phyloP scores from a whole-genome alignment of 2,329 filamentous ascomycete genomes.

The Fusarium transvaalense region DNA sequence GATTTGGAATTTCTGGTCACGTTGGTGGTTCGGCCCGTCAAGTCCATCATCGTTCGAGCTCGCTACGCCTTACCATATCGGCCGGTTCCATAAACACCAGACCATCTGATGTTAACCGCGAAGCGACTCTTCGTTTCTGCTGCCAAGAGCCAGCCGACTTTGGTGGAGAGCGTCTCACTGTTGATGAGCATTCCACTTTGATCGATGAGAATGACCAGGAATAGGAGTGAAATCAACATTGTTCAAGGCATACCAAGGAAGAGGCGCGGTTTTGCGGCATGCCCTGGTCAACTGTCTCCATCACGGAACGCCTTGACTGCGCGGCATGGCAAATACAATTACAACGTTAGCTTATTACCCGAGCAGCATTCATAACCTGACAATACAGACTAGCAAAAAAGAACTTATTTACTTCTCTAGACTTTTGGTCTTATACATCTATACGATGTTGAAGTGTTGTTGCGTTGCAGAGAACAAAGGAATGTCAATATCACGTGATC shows the following conservation, averaged over 20 bases:
- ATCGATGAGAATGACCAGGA: background rate
- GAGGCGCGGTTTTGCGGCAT: slow-evolving; percentile 18
- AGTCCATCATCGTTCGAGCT: slow-evolving; percentile 41
- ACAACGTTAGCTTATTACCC: background rate
- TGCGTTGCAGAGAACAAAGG: background rate
- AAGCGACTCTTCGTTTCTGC: slow-evolving; percentile 15
- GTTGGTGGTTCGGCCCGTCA: slow-evolving; percentile 41
- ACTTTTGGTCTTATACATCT: background rate
- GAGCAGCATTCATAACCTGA: too few relatives aligned
- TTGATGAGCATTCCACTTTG: slow-evolving; percentile 14
- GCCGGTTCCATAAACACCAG: slow-evolving; percentile 32
- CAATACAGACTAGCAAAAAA: background rate
- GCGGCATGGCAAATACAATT: slow-evolving; percentile 8
- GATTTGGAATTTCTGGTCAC: slow-evolving; percentile 6
- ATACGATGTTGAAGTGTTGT: too few relatives aligned
- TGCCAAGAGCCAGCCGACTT: slow-evolving; percentile 1
- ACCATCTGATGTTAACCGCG: slow-evolving; percentile 30
- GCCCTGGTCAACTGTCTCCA: slow-evolving; percentile 27
- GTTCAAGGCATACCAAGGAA: slow-evolving; percentile 34
- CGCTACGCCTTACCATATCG: slow-evolving; percentile 15
- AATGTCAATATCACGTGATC: slow-evolving; percentile 11
- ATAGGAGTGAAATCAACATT: background rate
- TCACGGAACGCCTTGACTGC: slow-evolving; percentile 22
- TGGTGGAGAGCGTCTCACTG: slow-evolving; percentile 5
- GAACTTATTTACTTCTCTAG: too few relatives aligned